Base-by-base conservation (phyloP, 1,139 yeast species). In the Pichia sp. region DNA sequence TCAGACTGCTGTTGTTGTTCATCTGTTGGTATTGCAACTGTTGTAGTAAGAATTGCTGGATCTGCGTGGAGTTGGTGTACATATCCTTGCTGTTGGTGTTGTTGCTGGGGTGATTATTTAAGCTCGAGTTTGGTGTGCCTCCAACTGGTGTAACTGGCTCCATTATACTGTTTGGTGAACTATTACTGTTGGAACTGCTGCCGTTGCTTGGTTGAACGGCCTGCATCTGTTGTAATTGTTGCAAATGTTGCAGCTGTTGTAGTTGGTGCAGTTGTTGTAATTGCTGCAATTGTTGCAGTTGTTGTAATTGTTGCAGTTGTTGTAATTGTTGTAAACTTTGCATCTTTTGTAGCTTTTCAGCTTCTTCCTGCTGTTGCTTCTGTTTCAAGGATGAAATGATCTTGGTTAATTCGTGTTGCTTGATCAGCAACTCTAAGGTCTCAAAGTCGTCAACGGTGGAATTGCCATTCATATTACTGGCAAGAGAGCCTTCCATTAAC, bases 301-400 rank as follows among this genome's bases (percentile, higher is more conserved):
- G 31, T 39, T 42, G 48, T 28, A 32, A 44, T 31, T 47, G 49
- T 30, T 47, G 50, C 8, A 45, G 34, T 32, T 53, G 54, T 30
- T 45, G 47, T 20, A 40, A 40, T 20, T 38, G 44, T 36, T 43
- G 47, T 20, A 42, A 42, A 11, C 34, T 36, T 41, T 43, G 50
- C 14, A 32, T 24, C 14, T 44, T 42, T 14, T 40, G 45, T 6
- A 34, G 30, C n/a, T 34, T 39, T 36, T 39, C 36, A 18, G 38
- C 42, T 19, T 38, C 49, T 18, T 30, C 40, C 24, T 47, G 47
- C 22, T 48, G 35, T 28, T 42, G 44, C 20, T 48, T 38, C 22
- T 42, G 44, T 24, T 40, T 43, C 20, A 47, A 37, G 3, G 39
- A 20, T 12, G 19, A 24, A 9, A 47, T 40, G n/a, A 47, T 47